Conservation (phyloP, 352 stramenopile genomes). For the Aphanomyces cochlioides region DNA sequence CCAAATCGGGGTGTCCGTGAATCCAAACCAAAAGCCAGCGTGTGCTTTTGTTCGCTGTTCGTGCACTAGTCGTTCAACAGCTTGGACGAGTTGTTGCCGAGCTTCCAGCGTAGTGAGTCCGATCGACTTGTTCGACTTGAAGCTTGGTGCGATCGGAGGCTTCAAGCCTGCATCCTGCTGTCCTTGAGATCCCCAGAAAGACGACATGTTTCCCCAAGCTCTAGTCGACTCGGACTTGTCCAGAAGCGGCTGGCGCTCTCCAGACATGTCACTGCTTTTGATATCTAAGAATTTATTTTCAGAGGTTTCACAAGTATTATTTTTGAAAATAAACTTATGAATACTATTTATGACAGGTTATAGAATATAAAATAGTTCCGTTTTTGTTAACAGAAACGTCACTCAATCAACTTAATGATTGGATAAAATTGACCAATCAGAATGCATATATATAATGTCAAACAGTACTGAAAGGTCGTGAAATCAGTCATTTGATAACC, state of each 20-base stretch:
- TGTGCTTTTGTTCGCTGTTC: slow-evolving; percentile 56
- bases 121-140: slow-evolving; percentile 30
- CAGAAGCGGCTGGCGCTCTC: slow-evolving; percentile 22
- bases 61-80: slow-evolving; percentile 62
- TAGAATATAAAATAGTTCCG: too few species aligned
- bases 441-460: too few species aligned
- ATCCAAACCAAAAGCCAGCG: slow-evolving; percentile 61
- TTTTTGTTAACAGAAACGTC: too few species aligned
- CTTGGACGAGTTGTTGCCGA: slow-evolving; percentile 50
- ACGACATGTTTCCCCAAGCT: slow-evolving; percentile 7
- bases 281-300: slow-evolving; percentile 14
- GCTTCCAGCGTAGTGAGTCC: slow-evolving; percentile 53
- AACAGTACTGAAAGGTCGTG: too few species aligned
- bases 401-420: too few species aligned
- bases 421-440: too few species aligned
- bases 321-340: too few species aligned
- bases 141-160: slow-evolving; percentile 16
- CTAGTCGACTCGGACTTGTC: neutral
- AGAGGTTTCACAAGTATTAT: neutral
- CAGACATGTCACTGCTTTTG: neutral
- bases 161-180: neutral
- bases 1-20: slow-evolving; percentile 65
- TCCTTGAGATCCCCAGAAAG: slow-evolving; percentile 14
- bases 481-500: too few species aligned
- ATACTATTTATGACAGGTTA: too few species aligned